These are phyloP conservation scores for Nakazawaea ernobii DNA, from an alignment of 805 yeast species.

Conservation along the genomic window DNA sequence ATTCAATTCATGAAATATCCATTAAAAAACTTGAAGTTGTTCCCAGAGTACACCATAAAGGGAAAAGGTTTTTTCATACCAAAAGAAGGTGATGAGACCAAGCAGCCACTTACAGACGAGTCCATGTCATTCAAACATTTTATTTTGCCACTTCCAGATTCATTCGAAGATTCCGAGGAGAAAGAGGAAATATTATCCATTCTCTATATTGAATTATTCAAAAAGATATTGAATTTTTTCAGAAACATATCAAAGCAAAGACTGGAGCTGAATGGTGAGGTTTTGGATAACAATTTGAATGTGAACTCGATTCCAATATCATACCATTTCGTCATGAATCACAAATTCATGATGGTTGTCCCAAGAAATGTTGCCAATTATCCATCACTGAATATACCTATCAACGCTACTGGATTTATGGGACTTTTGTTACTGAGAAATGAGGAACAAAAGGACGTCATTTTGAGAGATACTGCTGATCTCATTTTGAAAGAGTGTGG, in stretches of 20 bases:
- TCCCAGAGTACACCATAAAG: slow-evolving; percentile 46
- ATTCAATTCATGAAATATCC: slow-evolving; percentile 80
- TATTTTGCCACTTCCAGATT: slow-evolving; percentile 54
- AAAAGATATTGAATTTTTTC: slow-evolving; percentile 61
- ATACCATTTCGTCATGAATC: slow-evolving; percentile 78
- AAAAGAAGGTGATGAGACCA: slow-evolving; percentile 26
- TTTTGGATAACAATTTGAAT: slow-evolving; percentile 18
- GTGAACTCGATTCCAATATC: slow-evolving; percentile 32
- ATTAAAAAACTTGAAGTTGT: slow-evolving; percentile 40
- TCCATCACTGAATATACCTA: slow-evolving; percentile 42
- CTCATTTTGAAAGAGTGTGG: slow-evolving; percentile 62
- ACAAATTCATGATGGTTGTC: slow-evolving; percentile 78
- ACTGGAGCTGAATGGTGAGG: slow-evolving; percentile 33
- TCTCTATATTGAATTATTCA: slow-evolving; percentile 67
- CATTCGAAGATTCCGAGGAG: slow-evolving; percentile 30
- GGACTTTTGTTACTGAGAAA: slow-evolving; percentile 78
- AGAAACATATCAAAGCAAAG: slow-evolving; percentile 21
- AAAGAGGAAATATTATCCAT: slow-evolving; percentile 57
- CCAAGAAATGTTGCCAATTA: slow-evolving; percentile 65
- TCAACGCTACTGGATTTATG: slow-evolving; percentile 76
- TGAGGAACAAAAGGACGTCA: slow-evolving; percentile 43
- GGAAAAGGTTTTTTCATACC: slow-evolving; percentile 50
- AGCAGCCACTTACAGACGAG: slow-evolving; percentile 58
- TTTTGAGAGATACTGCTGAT: slow-evolving; percentile 41
- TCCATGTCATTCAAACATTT: slow-evolving; percentile 76